phyloP scores from a whole-genome alignment of 371 early-diverging fungal genomes.

The Smittium mucronatum region DNA sequence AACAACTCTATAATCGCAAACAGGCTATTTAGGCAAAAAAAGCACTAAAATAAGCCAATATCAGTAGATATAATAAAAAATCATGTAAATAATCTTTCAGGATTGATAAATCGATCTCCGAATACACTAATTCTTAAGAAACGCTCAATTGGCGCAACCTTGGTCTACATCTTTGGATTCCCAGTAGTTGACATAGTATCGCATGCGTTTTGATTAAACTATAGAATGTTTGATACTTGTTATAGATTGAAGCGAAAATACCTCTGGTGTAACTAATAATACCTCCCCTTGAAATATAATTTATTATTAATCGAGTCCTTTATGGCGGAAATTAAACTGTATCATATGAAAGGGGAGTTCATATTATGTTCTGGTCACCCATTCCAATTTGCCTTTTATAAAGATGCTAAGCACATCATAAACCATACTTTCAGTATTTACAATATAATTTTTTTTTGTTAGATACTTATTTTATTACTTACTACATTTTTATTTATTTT shows the following conservation, averaged over 20 bases:
- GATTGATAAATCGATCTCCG: background rate
- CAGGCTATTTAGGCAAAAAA: background rate
- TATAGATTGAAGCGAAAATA: background rate
- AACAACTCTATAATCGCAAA: background rate
- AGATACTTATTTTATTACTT: too few species aligned
- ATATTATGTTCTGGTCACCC: background rate
- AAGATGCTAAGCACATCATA: too few species aligned
- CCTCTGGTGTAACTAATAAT: background rate
- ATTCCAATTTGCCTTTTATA: background rate
- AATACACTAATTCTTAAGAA: background rate
- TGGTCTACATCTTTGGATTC: background rate
- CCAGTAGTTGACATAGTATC: background rate
- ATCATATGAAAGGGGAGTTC: background rate
- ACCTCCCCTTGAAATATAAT: background rate
- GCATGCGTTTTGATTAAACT: background rate
- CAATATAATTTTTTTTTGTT: too few species aligned
- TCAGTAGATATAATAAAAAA: background rate
- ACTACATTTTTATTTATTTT: too few species aligned
- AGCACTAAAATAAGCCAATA: too few species aligned
- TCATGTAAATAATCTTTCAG: background rate
- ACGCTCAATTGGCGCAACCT: background rate
- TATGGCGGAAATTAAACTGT: background rate
- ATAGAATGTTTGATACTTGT: background rate
- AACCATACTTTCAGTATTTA: too few species aligned
- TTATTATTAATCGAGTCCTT: background rate